Percentiles rank a stretch among this genome's conserved stretches.
Evolutionary conservation across 2,329 filamentous ascomycete genomes (phyloP).

Genomic region (Tolypocladium amazonense): DNA sequence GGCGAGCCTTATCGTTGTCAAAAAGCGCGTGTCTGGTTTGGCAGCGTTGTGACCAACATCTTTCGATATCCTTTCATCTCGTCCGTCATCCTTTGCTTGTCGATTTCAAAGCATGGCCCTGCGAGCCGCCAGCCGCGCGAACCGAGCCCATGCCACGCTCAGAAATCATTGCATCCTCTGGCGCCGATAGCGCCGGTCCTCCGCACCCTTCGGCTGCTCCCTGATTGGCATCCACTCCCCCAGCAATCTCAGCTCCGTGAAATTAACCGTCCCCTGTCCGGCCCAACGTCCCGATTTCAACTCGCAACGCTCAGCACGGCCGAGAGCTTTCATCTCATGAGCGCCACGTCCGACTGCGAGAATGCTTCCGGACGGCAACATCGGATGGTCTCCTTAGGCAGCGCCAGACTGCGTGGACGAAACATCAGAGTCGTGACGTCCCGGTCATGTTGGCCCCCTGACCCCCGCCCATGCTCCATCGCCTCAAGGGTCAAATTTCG

Average conservation of each 20-base stretch:
- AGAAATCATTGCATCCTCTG: not conserved
- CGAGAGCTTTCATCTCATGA: too few relatives aligned
- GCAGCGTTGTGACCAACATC: not conserved
- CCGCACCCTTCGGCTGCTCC: not conserved
- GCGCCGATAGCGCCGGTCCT: not conserved
- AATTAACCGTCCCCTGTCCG: not conserved
- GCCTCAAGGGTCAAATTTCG: not conserved
- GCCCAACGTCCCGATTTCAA: too few relatives aligned
- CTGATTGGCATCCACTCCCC: not conserved
- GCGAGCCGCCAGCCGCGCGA: too few relatives aligned
- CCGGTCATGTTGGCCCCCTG: not conserved
- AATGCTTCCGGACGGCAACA: too few relatives aligned
- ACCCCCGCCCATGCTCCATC: not conserved
- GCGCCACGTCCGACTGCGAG: too few relatives aligned
- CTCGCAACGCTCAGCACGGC: not conserved
- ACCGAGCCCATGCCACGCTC: too few relatives aligned
- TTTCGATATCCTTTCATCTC: not conserved
- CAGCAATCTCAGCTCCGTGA: not conserved
- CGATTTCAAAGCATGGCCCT: too few relatives aligned
- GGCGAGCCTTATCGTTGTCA: too few relatives aligned
- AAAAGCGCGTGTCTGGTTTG: not conserved
- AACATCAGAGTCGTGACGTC: not conserved
- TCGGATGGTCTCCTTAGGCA: too few relatives aligned
- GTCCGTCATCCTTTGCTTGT: too few relatives aligned
- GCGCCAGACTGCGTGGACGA: not conserved